These are phyloP conservation scores for Chloromonas sp. DNA, from an alignment of 163 green algal species.

Conservation along the genomic window DNA sequence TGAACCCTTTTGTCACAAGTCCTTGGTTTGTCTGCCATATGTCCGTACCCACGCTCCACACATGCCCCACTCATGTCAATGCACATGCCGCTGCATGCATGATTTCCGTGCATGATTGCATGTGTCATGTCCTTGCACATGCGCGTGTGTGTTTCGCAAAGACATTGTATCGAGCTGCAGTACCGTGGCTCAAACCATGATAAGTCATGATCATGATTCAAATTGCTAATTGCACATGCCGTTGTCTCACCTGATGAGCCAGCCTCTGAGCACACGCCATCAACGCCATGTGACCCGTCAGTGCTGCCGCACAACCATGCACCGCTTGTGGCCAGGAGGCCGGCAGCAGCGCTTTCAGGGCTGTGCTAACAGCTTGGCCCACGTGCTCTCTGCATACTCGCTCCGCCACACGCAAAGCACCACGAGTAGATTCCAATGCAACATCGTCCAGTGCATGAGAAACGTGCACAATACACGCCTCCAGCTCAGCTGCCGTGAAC, in stretches of 20 bases:
- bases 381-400: neutral
- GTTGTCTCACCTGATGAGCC: neutral
- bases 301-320: neutral
- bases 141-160: no score
- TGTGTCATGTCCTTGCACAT: no score
- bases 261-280: neutral
- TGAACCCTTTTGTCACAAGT: no score
- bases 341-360: neutral
- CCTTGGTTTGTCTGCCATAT: no score
- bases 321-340: neutral
- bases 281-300: neutral
- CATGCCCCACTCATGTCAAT: no score
- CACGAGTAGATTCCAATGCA: neutral
- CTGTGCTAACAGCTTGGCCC: neutral
- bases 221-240: no score
- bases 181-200: no score
- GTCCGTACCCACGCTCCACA: no score
- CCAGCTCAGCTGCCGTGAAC: neutral
- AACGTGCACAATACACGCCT: neutral
- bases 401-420: neutral
- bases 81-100: no score
- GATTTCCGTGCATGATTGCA: no score
- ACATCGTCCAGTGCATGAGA: neutral
- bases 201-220: no score
- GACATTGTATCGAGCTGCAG: no score